These are phyloP conservation scores for Auriscalpium orientale DNA, from an alignment of 768 basidiomycete species.

Conservation along the genomic window DNA sequence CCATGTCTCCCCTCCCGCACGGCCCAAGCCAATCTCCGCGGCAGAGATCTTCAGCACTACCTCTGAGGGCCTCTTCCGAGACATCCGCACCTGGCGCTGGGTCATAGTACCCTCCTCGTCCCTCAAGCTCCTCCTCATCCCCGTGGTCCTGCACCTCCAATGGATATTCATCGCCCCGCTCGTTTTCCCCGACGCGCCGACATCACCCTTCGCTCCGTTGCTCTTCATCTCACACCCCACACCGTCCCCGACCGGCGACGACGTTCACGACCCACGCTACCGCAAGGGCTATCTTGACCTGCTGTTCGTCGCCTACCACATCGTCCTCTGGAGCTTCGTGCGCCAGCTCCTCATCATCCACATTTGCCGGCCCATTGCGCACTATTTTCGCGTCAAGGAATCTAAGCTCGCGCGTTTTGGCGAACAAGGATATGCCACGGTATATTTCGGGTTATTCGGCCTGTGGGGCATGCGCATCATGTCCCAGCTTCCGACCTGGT, in stretches of 20 bases:
- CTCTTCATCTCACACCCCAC: constrained; percentile 68
- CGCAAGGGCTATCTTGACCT: constrained; percentile 71
- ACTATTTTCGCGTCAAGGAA: constrained; percentile 58
- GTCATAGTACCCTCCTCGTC: constrained; percentile 61
- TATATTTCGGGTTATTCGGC: constrained; percentile 72
- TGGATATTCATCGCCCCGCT: constrained; percentile 51
- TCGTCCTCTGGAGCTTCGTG: constrained; percentile 85
- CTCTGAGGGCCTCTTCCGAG: constrained; percentile 38
- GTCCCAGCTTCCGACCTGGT: constrained; percentile 76
- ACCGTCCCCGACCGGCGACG: constrained; percentile 37
- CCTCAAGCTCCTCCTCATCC: constrained; percentile 56
- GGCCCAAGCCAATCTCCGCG: background rate
- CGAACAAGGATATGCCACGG: constrained; percentile 82
- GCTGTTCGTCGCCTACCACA: constrained; percentile 71
- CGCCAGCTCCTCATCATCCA: constrained; percentile 71
- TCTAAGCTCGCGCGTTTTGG: constrained; percentile 77
- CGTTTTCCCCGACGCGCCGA: constrained; percentile 32
- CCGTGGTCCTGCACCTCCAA: constrained; percentile 53
- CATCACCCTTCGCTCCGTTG: constrained; percentile 69
- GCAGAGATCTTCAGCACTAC: constrained; percentile 9
- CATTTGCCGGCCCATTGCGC: constrained; percentile 60
- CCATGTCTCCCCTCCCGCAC: background rate
- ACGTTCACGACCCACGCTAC: constrained; percentile 44
- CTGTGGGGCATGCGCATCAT: constrained; percentile 77
- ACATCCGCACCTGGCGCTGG: constrained; percentile 56